phyloP scores from a whole-genome alignment of 139 green algal species.

The Chloropicon primus region DNA sequence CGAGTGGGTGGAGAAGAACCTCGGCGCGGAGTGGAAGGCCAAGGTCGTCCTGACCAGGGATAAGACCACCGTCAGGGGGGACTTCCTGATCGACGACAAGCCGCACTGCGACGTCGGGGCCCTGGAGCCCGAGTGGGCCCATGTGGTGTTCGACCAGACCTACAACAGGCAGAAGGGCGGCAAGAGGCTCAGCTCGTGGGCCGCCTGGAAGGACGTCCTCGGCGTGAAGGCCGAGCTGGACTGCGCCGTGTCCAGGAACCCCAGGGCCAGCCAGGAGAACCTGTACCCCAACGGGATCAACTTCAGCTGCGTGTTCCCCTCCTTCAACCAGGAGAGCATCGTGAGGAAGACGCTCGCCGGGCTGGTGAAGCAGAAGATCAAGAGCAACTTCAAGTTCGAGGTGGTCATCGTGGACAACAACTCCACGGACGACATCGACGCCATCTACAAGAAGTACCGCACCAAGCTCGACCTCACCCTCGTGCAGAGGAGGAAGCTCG shows the following conservation, averaged over 20 bases:
- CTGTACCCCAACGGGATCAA: neutral
- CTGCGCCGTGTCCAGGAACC: neutral
- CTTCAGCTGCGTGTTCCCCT: neutral
- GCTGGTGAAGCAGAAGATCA: neutral
- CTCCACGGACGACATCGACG: neutral
- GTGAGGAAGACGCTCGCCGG: neutral
- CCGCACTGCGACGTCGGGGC: neutral
- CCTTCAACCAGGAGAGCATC: neutral
- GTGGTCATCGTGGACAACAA: neutral
- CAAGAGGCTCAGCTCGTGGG: neutral
- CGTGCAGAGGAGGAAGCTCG: neutral
- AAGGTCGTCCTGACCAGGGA: neutral
- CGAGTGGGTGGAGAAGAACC: neutral
- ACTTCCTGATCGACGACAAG: neutral
- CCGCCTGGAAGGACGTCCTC: neutral
- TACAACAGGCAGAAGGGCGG: neutral
- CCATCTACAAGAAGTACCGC: neutral
- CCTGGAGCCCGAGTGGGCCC: neutral
- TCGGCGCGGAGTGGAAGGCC: neutral
- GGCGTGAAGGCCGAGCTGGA: neutral
- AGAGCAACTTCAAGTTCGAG: neutral
- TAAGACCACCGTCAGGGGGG: neutral
- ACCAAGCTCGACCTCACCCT: neutral
- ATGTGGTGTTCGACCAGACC: neutral
- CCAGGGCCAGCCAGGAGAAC: neutral